Base-by-base conservation (phyloP, 441 rosid species). In the Populus hybrid region DNA sequence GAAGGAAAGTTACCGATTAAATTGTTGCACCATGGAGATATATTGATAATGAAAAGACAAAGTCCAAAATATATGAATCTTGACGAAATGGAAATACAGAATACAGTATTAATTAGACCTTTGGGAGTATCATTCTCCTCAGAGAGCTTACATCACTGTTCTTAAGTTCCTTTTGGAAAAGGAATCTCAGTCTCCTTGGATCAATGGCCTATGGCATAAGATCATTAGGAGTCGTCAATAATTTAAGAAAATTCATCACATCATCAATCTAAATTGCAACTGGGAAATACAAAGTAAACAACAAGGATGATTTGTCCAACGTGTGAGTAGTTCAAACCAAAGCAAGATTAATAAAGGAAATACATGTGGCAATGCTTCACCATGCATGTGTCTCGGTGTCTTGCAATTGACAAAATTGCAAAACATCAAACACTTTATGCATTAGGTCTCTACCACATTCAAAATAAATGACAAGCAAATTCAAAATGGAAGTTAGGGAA, bases 61-160 rank as follows among this genome's bases (percentile, higher is more conserved):
- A 34, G 28, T 32, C 26, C n/a, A 46, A 66, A 16, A 72, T 7
- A 82, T 3, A 30, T 23, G 40, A 35, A 24, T 6, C 66, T 16
- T 3, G 46, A 63, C 7, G 57, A 69, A 34, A n/a, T 6, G 9
- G 12, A 12, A 70, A 70, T 61, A 61, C 11, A 70, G 28, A 35
- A 28, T 65, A 65, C 30, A 65, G 28, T 10, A 7, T 23, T 67
- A 69, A 75, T 67, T 10, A 35, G 81, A 95, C 99, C 99, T 96
- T 96, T 9, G 99, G 99, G 74, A 96, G 98, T 71, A 94, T 81
- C 93, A 93, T 94, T 82, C 98, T 90, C 79, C 95, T 86, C 36
- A 96, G 88, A 70, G 98, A 87, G 89, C 95, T 89, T 61, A 96
- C 99, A 70, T 96, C 98, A 79, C 99, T 96, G 87, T 93, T 94